phyloP scores from a whole-genome alignment of 306 rosid species.

The Vicia villosa region DNA sequence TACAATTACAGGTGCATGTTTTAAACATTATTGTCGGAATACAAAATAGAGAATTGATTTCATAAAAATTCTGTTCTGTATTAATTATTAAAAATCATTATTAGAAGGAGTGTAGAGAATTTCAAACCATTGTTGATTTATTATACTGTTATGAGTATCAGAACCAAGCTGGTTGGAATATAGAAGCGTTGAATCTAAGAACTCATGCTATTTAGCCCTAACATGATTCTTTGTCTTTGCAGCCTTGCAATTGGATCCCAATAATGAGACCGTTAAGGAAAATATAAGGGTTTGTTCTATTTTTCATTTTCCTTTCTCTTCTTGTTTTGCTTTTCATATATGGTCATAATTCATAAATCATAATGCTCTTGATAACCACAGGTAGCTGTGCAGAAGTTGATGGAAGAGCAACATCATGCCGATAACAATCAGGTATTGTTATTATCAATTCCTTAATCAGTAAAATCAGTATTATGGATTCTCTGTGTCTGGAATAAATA shows the following conservation, averaged over 20 bases:
- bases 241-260: slow-evolving; percentile 92
- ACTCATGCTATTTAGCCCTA: slow-evolving; percentile 23
- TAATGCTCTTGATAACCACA: slow-evolving; percentile 42
- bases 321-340: slow-evolving; percentile 19
- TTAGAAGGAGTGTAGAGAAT: not conserved
- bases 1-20: not conserved
- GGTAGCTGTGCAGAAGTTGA: slow-evolving; percentile 70
- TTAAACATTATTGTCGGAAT: slow-evolving; percentile 5
- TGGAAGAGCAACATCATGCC: slow-evolving; percentile 54
- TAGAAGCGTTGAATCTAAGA: not conserved
- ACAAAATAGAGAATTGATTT: slow-evolving; percentile 26
- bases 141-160: not conserved
- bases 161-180: slow-evolving; percentile 28
- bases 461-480: not conserved
- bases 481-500: not conserved
- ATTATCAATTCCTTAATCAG: slow-evolving; percentile 16
- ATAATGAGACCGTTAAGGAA: slow-evolving; percentile 78
- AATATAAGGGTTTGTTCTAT: slow-evolving; percentile 70
- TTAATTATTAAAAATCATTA: not conserved
- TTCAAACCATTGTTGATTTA: not conserved
- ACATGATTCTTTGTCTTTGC: slow-evolving; percentile 41
- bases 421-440: slow-evolving; percentile 66
- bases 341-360: not conserved
- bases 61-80: not conserved
- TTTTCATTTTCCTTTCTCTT: slow-evolving; percentile 21